A percentile compares a stretch with the other conserved stretches of the same genome.
Conservation (phyloP, 352 stramenopile genomes). For the Phytophthora foliorum region DNA sequence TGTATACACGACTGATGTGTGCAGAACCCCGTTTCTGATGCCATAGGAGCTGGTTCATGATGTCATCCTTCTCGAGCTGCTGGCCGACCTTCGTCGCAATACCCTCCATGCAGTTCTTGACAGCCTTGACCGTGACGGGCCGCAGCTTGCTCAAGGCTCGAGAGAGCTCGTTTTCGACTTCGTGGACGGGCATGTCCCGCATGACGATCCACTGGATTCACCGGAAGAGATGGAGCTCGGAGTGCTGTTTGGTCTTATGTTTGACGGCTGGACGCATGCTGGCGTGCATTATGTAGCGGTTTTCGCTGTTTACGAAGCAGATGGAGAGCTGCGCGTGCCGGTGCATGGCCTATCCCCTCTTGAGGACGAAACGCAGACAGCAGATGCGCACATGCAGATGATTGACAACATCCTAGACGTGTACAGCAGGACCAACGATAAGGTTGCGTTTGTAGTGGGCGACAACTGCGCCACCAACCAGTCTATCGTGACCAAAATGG, state of each 20-base stretch:
- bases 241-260: background rate
- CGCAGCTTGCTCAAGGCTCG: slow-evolving; percentile 12
- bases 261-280: background rate
- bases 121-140: background rate
- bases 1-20: no score
- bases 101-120: slow-evolving; percentile 13
- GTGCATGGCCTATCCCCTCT: background rate
- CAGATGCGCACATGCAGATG: background rate
- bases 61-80: no score
- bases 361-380: background rate
- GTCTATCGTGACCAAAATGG: background rate
- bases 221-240: no score
- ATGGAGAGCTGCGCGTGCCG: background rate
- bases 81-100: slow-evolving; percentile 6
- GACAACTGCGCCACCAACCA: background rate
- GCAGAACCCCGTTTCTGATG: no score
- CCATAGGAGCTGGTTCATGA: no score
- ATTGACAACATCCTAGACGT: background rate
- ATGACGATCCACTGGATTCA: slow-evolving; percentile 1
- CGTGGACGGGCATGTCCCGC: slow-evolving; percentile 7
- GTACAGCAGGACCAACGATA: background rate
- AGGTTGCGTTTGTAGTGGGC: background rate
- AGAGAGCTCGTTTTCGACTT: slow-evolving; percentile 4
- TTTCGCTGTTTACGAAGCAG: background rate
- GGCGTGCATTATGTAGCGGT: background rate